These are phyloP conservation scores for Chloris gayana DNA, from an alignment of 176 grass and related monocot species.

Conservation along the genomic window DNA sequence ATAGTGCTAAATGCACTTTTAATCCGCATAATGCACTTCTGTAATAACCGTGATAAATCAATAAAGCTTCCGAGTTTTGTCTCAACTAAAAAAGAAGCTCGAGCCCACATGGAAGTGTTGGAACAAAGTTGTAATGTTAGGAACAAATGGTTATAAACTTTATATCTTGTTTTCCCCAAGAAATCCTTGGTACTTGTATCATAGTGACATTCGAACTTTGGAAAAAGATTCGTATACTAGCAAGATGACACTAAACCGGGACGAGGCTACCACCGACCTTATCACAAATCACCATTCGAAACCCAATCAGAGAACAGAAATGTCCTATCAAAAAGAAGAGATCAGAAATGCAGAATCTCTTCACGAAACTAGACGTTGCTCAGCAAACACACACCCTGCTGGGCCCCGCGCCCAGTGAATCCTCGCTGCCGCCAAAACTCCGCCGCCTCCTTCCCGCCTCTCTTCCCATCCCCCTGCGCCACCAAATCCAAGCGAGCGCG, in stretches of 20 bases:
- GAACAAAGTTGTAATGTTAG: neutral
- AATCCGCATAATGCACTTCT: too few relatives aligned
- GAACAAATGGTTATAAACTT: neutral
- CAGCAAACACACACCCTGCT: neutral
- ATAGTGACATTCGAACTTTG: neutral
- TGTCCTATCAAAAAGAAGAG: neutral
- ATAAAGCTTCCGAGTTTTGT: too few relatives aligned
- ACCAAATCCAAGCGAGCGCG: conserved; percentile 31
- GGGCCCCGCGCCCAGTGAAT: neutral
- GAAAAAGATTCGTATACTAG: neutral
- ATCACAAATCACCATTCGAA: neutral
- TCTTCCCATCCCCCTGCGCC: neutral
- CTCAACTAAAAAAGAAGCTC: neutral
- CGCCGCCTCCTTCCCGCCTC: neutral
- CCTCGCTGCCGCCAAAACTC: conserved; percentile 16
- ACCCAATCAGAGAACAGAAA: neutral
- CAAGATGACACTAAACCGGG: neutral
- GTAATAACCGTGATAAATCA: too few relatives aligned
- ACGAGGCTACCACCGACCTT: neutral
- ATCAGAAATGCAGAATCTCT: neutral
- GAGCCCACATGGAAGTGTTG: neutral
- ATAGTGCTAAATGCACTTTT: too few relatives aligned
- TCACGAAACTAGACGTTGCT: neutral
- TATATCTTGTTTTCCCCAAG: neutral
- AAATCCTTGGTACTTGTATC: neutral